Evolutionary conservation across 148 eudicot genomes (phyloP), one percentile per base, ranked within the genome.

Genomic region (Nepenthes mirabilis): DNA sequence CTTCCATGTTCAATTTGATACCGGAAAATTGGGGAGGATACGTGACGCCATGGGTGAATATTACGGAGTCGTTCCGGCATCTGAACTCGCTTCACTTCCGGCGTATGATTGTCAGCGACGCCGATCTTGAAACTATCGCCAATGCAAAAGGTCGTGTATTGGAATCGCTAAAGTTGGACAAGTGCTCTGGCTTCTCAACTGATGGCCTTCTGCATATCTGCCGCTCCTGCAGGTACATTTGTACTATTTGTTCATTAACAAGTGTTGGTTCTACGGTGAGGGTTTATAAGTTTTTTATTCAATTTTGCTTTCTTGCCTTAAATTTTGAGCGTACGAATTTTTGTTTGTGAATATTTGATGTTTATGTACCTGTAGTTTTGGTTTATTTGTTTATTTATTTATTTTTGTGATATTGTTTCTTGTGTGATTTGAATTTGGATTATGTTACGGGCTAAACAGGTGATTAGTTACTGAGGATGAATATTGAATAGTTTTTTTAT

Each of bases 21-120:
- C 97, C 99, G 0, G 87, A 84, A 47, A 87, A 94, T 70, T 94
- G 99, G 99, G 99, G 99, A 0, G 99, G 99, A 4, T 86, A 80
- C n/a, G 95, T 69, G 10, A 68, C 72, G 9, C 91, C 96, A 0
- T 94, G 99, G 99, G 69, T 83, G 32, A 43, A 60, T 32, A 13
- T 68, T 0, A 9, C 74, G 5, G 71, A 62, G 10, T 70, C 62
- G 35, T 77, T 94, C 60, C 66, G 66, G 1, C 70, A 47, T n/a
- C 67, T 94, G 56, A 79, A 78, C 43, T 62, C 67, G 12, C 74
- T 94, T 49, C 99, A 94, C 72, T 81, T 94, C 13, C 67, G 99
- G 14, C 65, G 99, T 5, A 94, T 94, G 99, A 94, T 94, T 64
- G 85, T 94, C 2, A 78, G 32, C 9, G 99, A 94, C 62, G 37